These are phyloP conservation scores for Epichloe elymi DNA, from an alignment of 2,329 filamentous ascomycete genomes.

Conservation along the genomic window DNA sequence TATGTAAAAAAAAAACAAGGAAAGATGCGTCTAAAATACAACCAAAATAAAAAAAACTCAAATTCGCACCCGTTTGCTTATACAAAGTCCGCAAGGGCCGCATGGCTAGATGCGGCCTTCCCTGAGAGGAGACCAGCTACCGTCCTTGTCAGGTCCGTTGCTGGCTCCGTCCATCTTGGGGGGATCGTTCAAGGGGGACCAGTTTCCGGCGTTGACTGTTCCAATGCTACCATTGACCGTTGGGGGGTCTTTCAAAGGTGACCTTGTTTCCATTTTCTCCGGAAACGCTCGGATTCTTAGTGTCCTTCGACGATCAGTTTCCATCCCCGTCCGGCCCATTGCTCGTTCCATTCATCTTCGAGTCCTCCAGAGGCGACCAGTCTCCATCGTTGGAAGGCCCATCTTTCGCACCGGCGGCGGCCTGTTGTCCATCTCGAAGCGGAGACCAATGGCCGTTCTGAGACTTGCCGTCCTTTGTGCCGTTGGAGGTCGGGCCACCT, in stretches of 20 bases:
- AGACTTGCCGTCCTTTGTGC: not conserved
- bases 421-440: too few species aligned
- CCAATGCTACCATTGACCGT: too few species aligned
- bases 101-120: not conserved
- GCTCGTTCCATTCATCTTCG: too few species aligned
- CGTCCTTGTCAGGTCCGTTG: not conserved
- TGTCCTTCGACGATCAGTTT: too few species aligned
- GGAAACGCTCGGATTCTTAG: too few species aligned
- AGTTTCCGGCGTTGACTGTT: not conserved
- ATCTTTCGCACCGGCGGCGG: too few species aligned
- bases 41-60: not conserved
- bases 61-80: not conserved
- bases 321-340: too few species aligned
- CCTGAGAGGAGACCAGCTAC: not conserved
- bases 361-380: too few species aligned
- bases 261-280: too few species aligned
- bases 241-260: too few species aligned
- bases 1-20: too few species aligned
- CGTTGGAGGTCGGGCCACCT: not conserved
- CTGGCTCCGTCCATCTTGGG: not conserved
- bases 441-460: not conserved
- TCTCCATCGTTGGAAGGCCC: too few species aligned
- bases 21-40: not conserved
- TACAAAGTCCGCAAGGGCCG: not conserved
- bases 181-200: not conserved